phyloP scores from a whole-genome alignment of 495 filamentous ascomycete genomes.

The Lasiosphaeriaceae sp. region DNA sequence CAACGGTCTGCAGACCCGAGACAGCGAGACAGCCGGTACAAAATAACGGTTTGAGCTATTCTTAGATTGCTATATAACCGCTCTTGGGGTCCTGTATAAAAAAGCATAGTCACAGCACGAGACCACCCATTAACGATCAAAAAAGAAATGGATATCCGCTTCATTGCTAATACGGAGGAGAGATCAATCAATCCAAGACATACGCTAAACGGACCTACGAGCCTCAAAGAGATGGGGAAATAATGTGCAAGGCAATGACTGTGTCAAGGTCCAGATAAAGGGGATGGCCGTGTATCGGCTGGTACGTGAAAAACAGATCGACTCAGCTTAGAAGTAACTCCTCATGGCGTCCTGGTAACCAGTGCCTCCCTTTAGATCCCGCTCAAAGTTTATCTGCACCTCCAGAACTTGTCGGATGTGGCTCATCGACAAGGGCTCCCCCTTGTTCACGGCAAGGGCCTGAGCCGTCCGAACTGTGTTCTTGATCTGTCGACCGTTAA shows the following conservation, averaged over 20 bases:
- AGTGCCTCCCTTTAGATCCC: conserved; percentile 63
- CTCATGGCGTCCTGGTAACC: conserved; percentile 63
- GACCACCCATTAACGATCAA: neutral
- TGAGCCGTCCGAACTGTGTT: conserved; percentile 86
- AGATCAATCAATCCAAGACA: neutral
- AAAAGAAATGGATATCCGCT: neutral
- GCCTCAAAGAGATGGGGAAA: too few species aligned
- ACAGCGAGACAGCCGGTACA: too few species aligned
- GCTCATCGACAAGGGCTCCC: conserved; percentile 65
- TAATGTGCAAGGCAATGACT: too few species aligned
- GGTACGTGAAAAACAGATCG: too few species aligned
- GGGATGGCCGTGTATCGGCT: neutral
- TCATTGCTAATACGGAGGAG: neutral
- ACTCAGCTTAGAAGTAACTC: conserved; percentile 37
- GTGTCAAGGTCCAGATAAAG: neutral
- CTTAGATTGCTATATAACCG: too few species aligned
- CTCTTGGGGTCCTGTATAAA: too few species aligned
- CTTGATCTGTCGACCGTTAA: conserved; percentile 97
- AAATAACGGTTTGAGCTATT: too few species aligned
- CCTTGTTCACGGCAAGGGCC: conserved; percentile 75
- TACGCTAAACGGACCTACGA: too few species aligned
- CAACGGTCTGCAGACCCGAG: neutral
- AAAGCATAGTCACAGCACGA: too few species aligned
- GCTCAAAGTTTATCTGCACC: conserved; percentile 77
- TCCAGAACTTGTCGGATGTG: conserved; percentile 81